Conservation (phyloP, 164 flowering plant species). For the Magnolia officinalis region DNA sequence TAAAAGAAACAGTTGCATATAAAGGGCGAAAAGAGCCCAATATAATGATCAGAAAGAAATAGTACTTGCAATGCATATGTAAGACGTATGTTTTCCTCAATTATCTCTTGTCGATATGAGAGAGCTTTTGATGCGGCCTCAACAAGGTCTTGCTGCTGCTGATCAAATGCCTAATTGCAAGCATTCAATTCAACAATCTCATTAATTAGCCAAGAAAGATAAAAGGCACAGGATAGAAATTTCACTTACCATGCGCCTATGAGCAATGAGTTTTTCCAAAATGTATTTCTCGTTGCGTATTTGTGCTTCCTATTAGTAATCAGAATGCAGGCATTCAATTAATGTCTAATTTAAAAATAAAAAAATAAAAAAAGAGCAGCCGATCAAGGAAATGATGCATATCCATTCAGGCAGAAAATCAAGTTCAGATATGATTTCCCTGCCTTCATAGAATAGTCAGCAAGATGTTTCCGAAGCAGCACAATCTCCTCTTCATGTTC, state of each 20-base stretch:
- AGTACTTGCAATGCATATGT: constrained; percentile 88
- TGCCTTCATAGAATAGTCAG: constrained; percentile 70
- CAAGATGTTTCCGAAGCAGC: constrained; percentile 70
- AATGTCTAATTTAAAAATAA: neutral
- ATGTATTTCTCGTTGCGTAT: constrained; percentile 77
- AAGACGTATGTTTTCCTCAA: constrained; percentile 92
- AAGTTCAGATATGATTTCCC: neutral
- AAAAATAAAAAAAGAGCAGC: neutral
- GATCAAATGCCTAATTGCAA: constrained; percentile 84
- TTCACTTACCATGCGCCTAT: constrained; percentile 82
- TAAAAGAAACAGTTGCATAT: too few relatives aligned
- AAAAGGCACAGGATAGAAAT: neutral
- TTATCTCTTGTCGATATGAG: constrained; percentile 91
- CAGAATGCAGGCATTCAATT: neutral
- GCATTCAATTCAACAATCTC: neutral
- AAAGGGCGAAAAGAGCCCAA: neutral
- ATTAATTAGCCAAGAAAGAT: neutral
- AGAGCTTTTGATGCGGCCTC: constrained; percentile 95
- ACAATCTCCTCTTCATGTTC: constrained; percentile 83
- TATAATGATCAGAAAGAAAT: neutral
- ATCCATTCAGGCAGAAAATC: constrained; percentile 2
- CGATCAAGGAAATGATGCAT: neutral
- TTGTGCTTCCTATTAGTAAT: constrained; percentile 68
- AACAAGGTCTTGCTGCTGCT: constrained; percentile 94
- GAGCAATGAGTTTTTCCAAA: constrained; percentile 88